Evolutionary conservation across 2,329 filamentous ascomycete species (phyloP).

Genomic region (Pseudogymnoascus sp.): DNA sequence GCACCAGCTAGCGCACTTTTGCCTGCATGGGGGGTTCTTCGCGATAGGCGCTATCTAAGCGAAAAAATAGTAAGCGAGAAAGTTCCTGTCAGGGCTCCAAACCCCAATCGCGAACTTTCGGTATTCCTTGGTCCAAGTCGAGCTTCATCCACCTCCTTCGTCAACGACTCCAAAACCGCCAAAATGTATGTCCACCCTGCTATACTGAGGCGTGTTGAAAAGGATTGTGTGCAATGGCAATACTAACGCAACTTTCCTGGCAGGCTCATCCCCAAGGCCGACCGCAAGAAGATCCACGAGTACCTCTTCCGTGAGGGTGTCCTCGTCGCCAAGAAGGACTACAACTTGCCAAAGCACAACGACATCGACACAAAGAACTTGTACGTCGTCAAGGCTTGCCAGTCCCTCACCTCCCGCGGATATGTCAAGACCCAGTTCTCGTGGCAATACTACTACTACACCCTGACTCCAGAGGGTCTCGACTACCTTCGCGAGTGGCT

Average conservation of each 20-base stretch:
- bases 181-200: slow-evolving; percentile 34
- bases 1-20: not conserved
- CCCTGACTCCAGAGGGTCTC: slow-evolving; percentile 97
- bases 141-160: slow-evolving; percentile 9
- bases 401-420: slow-evolving; percentile 95
- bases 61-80: slow-evolving; percentile 6
- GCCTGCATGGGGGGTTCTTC: not conserved
- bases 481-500: slow-evolving; percentile 99
- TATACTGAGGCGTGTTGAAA: not conserved
- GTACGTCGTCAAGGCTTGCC: slow-evolving; percentile 96
- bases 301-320: slow-evolving; percentile 94
- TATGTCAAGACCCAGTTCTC: slow-evolving; percentile 99
- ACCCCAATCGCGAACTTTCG: slow-evolving; percentile 12
- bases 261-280: slow-evolving; percentile 99
- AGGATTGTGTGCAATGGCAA: not conserved
- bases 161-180: slow-evolving; percentile 29
- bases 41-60: not conserved
- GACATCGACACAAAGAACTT: slow-evolving; percentile 99
- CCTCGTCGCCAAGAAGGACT: slow-evolving; percentile 99
- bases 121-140: slow-evolving; percentile 7
- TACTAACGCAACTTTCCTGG: slow-evolving; percentile 18
- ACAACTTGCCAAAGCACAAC: slow-evolving; percentile 93
- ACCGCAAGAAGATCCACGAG: slow-evolving; percentile 99
- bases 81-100: slow-evolving; percentile 6
- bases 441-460: slow-evolving; percentile 99